phyloP scores from a whole-genome alignment of 2,329 filamentous ascomycete genomes.

The Talaromyces amestolkiae region DNA sequence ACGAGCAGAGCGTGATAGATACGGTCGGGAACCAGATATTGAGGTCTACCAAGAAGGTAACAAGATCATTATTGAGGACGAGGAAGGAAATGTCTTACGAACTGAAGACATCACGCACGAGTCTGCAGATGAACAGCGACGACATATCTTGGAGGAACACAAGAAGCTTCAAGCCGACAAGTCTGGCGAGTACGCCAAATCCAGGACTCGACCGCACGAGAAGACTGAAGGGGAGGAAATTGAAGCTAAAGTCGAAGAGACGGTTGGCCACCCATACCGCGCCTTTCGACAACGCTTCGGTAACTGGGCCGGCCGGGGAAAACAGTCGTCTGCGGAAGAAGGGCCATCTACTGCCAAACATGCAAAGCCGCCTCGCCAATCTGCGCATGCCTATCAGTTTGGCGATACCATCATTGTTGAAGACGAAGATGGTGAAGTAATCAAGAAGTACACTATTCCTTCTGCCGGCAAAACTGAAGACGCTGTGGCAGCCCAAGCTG shows the following conservation, averaged over 20 bases:
- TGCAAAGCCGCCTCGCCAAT: conserved; percentile 46
- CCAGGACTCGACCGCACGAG: conserved; percentile 43
- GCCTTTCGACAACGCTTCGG: conserved; percentile 49
- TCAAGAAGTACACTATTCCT: conserved; percentile 67
- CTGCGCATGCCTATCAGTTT: conserved; percentile 65
- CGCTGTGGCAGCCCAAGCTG: conserved; percentile 26
- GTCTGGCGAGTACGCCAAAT: conserved; percentile 46
- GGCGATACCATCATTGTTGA: conserved; percentile 70
- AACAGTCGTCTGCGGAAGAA: conserved; percentile 24
- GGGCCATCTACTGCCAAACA: conserved; percentile 27
- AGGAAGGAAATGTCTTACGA: conserved; percentile 79
- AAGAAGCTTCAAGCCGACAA: conserved; percentile 54
- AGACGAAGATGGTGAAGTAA: conserved; percentile 65
- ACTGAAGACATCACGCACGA: conserved; percentile 53
- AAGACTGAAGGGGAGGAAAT: conserved; percentile 47
- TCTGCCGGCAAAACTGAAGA: conserved; percentile 36
- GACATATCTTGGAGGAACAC: conserved; percentile 55
- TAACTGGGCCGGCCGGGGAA: conserved; percentile 46
- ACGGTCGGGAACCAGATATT: conserved; percentile 44
- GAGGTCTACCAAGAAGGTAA: conserved; percentile 80
- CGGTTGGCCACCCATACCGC: conserved; percentile 32
- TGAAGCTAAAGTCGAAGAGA: conserved; percentile 37
- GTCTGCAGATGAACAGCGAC: conserved; percentile 58
- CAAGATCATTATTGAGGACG: conserved; percentile 76
- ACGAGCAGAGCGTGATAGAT: conserved; percentile 31